Percentiles rank a stretch among this genome's conserved stretches.
phyloP scores from a whole-genome alignment of 441 rosid species.

The Eugenia klotzschiana region DNA sequence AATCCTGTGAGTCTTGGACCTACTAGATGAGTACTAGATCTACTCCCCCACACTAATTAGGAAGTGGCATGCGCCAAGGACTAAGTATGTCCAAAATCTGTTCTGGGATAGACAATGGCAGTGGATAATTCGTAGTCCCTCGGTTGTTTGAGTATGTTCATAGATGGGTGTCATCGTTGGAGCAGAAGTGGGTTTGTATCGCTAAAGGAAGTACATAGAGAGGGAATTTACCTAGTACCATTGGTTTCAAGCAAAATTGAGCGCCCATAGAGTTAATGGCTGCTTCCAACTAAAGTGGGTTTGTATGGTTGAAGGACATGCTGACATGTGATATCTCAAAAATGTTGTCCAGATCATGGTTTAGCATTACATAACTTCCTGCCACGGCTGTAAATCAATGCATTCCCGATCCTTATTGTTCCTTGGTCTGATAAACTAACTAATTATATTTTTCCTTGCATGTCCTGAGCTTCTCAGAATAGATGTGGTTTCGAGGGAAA shows the following conservation, averaged over 20 bases:
- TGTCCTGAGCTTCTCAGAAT: constrained; percentile 39
- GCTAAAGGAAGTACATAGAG: background rate
- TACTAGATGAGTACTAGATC: background rate
- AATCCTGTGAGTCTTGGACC: constrained; percentile 58
- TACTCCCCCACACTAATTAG: background rate
- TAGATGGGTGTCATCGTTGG: background rate
- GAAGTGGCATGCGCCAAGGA: background rate
- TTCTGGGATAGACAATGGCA: background rate
- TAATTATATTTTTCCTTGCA: background rate
- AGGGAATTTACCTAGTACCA: background rate
- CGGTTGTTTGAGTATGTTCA: background rate
- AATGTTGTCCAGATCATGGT: background rate
- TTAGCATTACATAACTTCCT: background rate
- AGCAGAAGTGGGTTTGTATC: too few species aligned
- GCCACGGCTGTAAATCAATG: background rate
- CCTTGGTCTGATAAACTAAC: background rate
- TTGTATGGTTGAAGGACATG: background rate
- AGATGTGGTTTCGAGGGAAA: constrained; percentile 84
- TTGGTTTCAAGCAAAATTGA: background rate
- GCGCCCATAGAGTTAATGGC: background rate
- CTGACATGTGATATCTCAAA: background rate
- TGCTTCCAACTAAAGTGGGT: background rate
- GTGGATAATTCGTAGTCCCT: background rate
- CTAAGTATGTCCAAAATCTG: background rate
- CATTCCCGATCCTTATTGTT: background rate